A percentile compares a stretch with the other conserved stretches of the same genome.
phyloP scores from a whole-genome alignment of 1,284 basidiomycete genomes.

The Ganoderma sinense region DNA sequence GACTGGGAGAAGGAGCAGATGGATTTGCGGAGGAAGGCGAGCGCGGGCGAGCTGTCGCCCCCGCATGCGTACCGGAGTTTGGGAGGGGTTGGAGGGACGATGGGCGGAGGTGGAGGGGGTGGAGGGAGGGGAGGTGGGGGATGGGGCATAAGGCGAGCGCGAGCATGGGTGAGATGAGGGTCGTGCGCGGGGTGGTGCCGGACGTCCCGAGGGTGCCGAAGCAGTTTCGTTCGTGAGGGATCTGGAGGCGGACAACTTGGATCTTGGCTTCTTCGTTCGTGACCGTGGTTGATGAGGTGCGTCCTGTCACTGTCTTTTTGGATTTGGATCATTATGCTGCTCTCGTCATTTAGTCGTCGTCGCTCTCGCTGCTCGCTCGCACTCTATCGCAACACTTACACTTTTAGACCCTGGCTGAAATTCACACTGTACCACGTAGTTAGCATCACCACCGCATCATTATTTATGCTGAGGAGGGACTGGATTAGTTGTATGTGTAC shows the following conservation, averaged over 20 bases:
- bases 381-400: background rate
- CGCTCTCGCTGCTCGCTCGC: background rate
- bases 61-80: background rate
- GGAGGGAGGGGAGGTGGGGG: constrained; percentile 2
- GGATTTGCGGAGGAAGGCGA: constrained; percentile 3
- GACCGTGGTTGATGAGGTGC: background rate
- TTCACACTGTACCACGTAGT: background rate
- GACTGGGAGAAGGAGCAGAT: constrained; percentile 9
- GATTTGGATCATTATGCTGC: background rate
- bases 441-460: background rate
- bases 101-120: background rate
- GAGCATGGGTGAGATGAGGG: constrained; percentile 21
- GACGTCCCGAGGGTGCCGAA: constrained; percentile 17
- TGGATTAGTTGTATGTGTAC: constrained; percentile 10
- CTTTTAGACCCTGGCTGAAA: background rate
- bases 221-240: background rate
- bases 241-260: background rate
- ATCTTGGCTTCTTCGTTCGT: background rate
- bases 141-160: background rate
- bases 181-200: constrained; percentile 14
- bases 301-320: background rate
- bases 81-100: background rate
- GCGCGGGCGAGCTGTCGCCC: constrained; percentile 1
- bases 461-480: constrained; percentile 4
- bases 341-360: background rate